Evolutionary conservation across 441 rosid species (phyloP).

Genomic region (Jatropha podagrica): DNA sequence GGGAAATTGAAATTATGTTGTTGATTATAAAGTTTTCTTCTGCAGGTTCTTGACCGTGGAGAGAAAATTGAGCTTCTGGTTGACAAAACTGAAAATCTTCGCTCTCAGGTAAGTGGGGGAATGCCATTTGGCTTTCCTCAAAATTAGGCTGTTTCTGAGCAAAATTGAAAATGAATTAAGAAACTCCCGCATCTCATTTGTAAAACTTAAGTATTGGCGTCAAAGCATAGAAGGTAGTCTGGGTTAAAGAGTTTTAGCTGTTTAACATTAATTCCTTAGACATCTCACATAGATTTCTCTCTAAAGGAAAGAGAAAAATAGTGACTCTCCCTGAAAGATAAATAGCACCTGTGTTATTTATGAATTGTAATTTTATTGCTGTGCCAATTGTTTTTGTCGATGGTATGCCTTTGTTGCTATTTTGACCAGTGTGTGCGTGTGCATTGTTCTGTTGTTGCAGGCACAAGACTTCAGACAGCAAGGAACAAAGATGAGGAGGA

Average conservation of each 20-base stretch:
- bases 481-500: constrained; percentile 85
- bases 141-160: background rate
- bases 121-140: constrained; percentile 6
- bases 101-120: constrained; percentile 61
- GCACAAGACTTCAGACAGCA: constrained; percentile 92
- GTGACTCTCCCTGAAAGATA: background rate
- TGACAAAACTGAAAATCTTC: constrained; percentile 96
- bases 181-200: background rate
- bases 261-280: background rate
- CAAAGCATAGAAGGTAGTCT: background rate
- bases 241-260: background rate
- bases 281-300: background rate
- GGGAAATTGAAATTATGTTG: background rate
- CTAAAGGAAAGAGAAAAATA: background rate
- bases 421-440: background rate
- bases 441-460: constrained; percentile 30
- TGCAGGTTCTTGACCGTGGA: constrained; percentile 97
- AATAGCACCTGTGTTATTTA: background rate
- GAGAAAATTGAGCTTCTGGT: constrained; percentile 95
- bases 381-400: background rate
- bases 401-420: background rate
- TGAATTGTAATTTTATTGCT: background rate
- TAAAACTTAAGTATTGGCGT: background rate
- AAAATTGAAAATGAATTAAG: background rate
- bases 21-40: constrained; percentile 10